Base-by-base conservation (phyloP, 176 grass and related monocot species). In the Musa itinerans region DNA sequence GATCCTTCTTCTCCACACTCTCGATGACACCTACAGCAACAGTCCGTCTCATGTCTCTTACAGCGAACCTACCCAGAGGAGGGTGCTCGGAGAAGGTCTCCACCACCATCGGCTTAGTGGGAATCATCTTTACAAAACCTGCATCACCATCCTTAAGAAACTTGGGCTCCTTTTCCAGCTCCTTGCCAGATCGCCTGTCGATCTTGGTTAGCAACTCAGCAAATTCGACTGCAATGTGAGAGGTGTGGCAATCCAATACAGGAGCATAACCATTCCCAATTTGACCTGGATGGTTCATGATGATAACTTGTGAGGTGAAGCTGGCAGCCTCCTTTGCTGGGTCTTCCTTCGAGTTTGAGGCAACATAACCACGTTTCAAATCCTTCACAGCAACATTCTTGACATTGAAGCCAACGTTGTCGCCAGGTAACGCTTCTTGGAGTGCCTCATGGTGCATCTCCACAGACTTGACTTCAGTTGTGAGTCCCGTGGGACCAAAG, bases 391-490 rank as follows among this genome's bases (percentile, higher is more conserved):
- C 43, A 1, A 70, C 68, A 50, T 70, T 70, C 19, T 70, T 70
- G 2, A 70, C 68, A 20, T 52, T 70, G 68, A 70, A 70, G 48
- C 68, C 68, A 13, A 70, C 43, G 51, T 70, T 52, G 16, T 70
- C 68, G 3, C 68, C 34, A n/a, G 43, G 68, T 1, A 70, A 17
- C 11, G 68, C 68, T 48, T 69, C 67, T 11, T n/a, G 16, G 67
- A 69, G 67, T 69, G 67, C 67, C 67, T 69, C 67, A 50, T 69
- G 67, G 67, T 69, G 67, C 67, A 69, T 69, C 16, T 69, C 67
- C 12, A 69, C 67, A 23, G 67, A 69, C 17, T 69, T 69, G 16
- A 69, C 34, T 50, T 69, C 67, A 20, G 67, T 69, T 50, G 67
- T 69, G 16, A 69, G 43, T 17, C 67, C 67, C 2, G 17, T 20